phyloP scores from a whole-genome alignment of 208 protist genomes.

The Leishmania mexicana region DNA sequence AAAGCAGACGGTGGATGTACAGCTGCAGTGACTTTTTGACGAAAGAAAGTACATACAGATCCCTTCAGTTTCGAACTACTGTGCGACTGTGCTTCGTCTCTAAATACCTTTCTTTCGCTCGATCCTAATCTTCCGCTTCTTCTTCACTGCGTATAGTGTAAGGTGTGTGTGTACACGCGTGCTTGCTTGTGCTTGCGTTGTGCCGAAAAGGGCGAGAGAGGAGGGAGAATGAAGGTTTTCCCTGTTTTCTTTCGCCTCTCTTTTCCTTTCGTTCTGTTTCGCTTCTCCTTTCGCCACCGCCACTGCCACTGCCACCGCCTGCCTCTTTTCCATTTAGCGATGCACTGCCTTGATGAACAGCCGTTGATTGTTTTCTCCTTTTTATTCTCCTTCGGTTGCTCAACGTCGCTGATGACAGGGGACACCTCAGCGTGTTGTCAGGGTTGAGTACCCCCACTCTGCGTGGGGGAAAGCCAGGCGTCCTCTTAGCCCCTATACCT shows the following conservation, averaged over 20 bases:
- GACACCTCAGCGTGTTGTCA: neutral
- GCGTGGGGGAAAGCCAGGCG: neutral
- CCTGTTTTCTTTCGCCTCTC: neutral
- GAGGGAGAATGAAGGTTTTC: neutral
- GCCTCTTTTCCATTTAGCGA: neutral
- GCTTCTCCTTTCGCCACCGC: neutral
- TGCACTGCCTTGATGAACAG: neutral
- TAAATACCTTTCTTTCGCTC: constrained; percentile 5
- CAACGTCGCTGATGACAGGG: neutral
- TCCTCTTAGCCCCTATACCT: neutral
- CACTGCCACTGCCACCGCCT: neutral
- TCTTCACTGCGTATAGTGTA: neutral
- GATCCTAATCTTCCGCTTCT: neutral
- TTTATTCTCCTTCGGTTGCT: neutral
- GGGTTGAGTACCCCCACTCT: neutral
- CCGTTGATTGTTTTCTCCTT: neutral
- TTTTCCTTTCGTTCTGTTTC: neutral
- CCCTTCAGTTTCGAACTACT: neutral
- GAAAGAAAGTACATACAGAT: neutral
- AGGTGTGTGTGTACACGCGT: no score
- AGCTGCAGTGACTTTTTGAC: neutral
- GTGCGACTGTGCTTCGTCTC: neutral
- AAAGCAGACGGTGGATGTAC: neutral
- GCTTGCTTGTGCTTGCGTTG: neutral
- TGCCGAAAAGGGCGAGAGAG: neutral